Conservation (phyloP, 257 asterid species). For the Asclepias syriaca region DNA sequence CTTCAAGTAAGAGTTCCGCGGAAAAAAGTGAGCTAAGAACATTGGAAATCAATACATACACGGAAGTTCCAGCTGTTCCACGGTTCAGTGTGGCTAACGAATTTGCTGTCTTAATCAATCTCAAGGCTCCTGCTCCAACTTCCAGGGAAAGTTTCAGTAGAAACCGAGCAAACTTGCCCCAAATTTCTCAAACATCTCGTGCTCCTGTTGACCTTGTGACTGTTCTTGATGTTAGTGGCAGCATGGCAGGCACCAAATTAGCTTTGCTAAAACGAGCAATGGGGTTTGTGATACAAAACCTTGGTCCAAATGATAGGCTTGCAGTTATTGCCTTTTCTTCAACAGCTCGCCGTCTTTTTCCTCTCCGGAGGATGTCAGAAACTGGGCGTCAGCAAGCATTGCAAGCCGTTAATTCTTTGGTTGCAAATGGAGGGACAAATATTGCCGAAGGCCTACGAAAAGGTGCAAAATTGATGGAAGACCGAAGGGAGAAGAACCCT, state of each 20-base stretch:
- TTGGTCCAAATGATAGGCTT: slow-evolving; percentile 82
- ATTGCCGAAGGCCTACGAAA: slow-evolving; percentile 95
- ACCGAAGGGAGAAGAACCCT: slow-evolving; percentile 68
- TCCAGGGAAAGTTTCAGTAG: slow-evolving; percentile 31
- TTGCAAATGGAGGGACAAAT: slow-evolving; percentile 95
- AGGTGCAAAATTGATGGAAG: slow-evolving; percentile 90
- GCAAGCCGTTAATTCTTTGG: slow-evolving; percentile 74
- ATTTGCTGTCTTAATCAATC: slow-evolving; percentile 65
- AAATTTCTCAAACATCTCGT: slow-evolving; percentile 52
- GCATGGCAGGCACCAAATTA: slow-evolving; percentile 99
- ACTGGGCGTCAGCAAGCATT: slow-evolving; percentile 85
- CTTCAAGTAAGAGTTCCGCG: slow-evolving; percentile 18
- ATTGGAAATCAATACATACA: slow-evolving; percentile 52
- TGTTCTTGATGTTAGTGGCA: slow-evolving; percentile 94
- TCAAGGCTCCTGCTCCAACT: slow-evolving; percentile 79
- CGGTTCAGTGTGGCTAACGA: slow-evolving; percentile 34
- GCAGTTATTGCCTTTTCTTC: slow-evolving; percentile 96
- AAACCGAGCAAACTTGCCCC: slow-evolving; percentile 28
- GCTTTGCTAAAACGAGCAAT: slow-evolving; percentile 91
- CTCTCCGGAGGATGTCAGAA: slow-evolving; percentile 86
- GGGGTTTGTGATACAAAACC: slow-evolving; percentile 97
- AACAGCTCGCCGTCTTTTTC: slow-evolving; percentile 88
- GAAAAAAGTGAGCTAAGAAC: slow-evolving; percentile 33
- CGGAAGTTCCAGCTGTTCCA: slow-evolving; percentile 65
- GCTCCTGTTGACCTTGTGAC: slow-evolving; percentile 98